Base-by-base conservation (phyloP, 2,329 filamentous ascomycete genomes). In the Pseudogymnoascus sp. region DNA sequence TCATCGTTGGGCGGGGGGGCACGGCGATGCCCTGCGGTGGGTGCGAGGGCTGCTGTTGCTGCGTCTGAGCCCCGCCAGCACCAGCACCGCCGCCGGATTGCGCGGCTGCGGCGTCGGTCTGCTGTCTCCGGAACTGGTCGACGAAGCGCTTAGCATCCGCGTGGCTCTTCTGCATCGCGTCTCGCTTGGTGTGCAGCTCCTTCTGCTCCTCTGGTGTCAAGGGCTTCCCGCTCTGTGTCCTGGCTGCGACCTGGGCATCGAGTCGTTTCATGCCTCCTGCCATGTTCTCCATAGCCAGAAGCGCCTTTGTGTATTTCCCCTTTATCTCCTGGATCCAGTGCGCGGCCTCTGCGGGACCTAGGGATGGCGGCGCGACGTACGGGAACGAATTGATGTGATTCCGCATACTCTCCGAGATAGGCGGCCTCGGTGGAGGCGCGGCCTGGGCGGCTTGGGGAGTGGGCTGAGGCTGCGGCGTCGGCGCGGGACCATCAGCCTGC, bases 261-360 rank as follows among this genome's bases (percentile, higher is more conserved):
- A 83, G 72, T 60, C 72, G 71, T 2, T 71, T 71, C 3, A 82
- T 69, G 57, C 76, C 75, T n/a, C 67, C 69, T 10, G 78, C 77
- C 2, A 76, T 74, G 9, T 67, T 74, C 38, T 84, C 82, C 76
- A 85, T 83, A 1, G 77, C 76, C 66, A 79, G 73, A 5, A 85
- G 70, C 0, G 79, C 81, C 40, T 78, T 74, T 0, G 75, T 74
- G 64, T 84, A 83, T 62, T 76, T 77, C 0, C 76, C 72, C 68
- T 78, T 82, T 33, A 78, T 74, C 1, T 82, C 78, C 7, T 78
- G 74, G 1, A 79, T 70, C 80, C 80, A 84, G 66, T 81, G 81
- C 0, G 71, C 66, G 1, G 76, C 75, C 4, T 77, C 74, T n/a
- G 80, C 77, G 0, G 76, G 74, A 2, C 76, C 74, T 15, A 79